Percentiles rank a stretch among this genome's conserved stretches.
Conservation (phyloP, 1,139 yeast species). For the Magnusiomyces tetraspermus region DNA sequence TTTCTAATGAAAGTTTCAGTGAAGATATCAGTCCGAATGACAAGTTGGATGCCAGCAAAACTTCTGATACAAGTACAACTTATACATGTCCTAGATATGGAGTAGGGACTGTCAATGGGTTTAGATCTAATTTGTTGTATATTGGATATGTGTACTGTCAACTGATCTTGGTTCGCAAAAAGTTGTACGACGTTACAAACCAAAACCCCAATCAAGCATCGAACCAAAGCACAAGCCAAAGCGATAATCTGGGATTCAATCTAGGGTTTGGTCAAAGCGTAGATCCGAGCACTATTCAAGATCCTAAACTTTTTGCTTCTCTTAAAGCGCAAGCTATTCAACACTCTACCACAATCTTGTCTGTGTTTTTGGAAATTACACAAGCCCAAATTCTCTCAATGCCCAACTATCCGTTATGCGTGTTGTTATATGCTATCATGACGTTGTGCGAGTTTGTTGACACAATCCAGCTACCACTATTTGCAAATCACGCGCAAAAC, state of each 20-base stretch:
- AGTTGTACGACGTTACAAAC: neutral
- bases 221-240: no score
- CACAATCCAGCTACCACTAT: neutral
- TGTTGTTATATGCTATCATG: conserved; percentile 44
- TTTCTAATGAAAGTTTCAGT: no score
- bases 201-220: no score
- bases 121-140: neutral
- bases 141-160: neutral
- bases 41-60: no score
- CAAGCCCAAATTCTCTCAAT: conserved; percentile 41
- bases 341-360: neutral
- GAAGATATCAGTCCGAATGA: no score
- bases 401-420: conserved; percentile 41
- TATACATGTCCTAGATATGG: neutral
- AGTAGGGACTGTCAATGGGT: no score
- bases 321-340: neutral
- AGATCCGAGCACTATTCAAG: no score
- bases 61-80: neutral
- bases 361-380: conserved; percentile 33
- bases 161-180: neutral
- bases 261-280: no score
- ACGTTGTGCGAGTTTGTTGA: conserved; percentile 37
- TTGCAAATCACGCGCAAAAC: no score
- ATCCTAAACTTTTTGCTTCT: no score
- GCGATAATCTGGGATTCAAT: no score